Evolutionary conservation across 2,329 filamentous ascomycete species (phyloP), one percentile per base, ranked within the genome.

Genomic region (Westerdykella aurantiaca): DNA sequence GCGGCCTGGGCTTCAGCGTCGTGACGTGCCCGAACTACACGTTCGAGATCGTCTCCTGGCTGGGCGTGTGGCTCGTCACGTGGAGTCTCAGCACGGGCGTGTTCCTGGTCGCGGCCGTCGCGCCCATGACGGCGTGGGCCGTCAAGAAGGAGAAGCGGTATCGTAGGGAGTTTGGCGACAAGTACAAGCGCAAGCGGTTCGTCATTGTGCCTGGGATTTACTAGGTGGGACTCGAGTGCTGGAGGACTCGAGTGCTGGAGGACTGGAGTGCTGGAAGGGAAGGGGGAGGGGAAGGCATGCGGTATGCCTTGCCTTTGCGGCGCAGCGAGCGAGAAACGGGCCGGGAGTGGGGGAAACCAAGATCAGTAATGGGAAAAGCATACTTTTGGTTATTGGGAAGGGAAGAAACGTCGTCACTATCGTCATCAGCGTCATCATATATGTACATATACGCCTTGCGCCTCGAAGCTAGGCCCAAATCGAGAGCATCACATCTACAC

Each of bases 21-120:
- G 91, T 98, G 41, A 98, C 93, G 11, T 95, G 90, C 72, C 93
- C 93, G 34, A 98, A 98, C 73, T 98, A 98, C 74, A 81, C 95
- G 74, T 97, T 94, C 57, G 93, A 98, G 66, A 77, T 86, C 6
- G 67, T 95, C 31, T 81, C 90, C 0, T 98, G 93, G 93, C 57
- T 86, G 23, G 90, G 89, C 21, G 76, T 97, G 43, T 83, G 86
- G 55, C 64, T 95, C 35, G 79, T 91, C 42, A 89, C 82, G 57
- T 83, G 87, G 59, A 90, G 84, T 70, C 85, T 85, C 74, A 79
- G 82, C 40, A 86, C 93, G 0, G 73, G 82, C 13, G 55, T 95
- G 16, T 97, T 97, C 69, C 82, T 86, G 48, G 65, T 75, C 18
- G 76, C 88, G 41, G 88, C 88, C 29, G 78, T 76, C 13, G 76